Evolutionary conservation across 352 stramenopile genomes (phyloP).

Genomic region (Discostella stelligera): DNA sequence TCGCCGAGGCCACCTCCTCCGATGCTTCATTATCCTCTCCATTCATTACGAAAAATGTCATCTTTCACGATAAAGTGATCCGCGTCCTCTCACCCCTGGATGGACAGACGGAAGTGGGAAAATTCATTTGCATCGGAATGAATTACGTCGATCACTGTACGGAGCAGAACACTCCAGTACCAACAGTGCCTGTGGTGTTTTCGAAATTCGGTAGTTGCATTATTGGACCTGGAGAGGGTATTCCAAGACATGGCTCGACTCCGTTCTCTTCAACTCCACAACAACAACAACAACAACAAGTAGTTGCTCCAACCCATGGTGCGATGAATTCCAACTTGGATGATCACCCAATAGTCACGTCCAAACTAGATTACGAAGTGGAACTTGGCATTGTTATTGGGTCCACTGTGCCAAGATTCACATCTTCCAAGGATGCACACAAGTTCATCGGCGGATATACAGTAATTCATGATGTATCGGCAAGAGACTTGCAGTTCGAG

Average conservation of each 20-base stretch:
- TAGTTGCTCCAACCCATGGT: conserved; percentile 8
- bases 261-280: too few relatives aligned
- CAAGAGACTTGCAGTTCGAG: conserved; percentile 71
- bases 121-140: conserved; percentile 70
- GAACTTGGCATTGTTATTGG: conserved; percentile 75
- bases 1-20: conserved; percentile 23
- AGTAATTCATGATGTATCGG: conserved; percentile 64
- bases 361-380: conserved; percentile 71
- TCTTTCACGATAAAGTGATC: conserved; percentile 16
- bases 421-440: conserved; percentile 35
- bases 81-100: conserved; percentile 46
- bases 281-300: neutral
- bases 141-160: conserved; percentile 67
- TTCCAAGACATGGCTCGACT: conserved; percentile 31
- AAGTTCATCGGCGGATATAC: conserved; percentile 70
- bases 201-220: conserved; percentile 63
- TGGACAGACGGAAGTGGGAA: conserved; percentile 41
- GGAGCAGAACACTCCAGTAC: conserved; percentile 55
- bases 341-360: conserved; percentile 33
- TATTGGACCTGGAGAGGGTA: conserved; percentile 37
- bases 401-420: conserved; percentile 41
- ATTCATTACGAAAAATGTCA: conserved; percentile 20
- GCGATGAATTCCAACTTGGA: conserved; percentile 12
- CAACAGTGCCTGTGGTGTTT: conserved; percentile 62
- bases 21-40: conserved; percentile 1